Evolutionary conservation across 1,284 basidiomycete genomes (phyloP).

Genomic region (Puccinia coronata): DNA sequence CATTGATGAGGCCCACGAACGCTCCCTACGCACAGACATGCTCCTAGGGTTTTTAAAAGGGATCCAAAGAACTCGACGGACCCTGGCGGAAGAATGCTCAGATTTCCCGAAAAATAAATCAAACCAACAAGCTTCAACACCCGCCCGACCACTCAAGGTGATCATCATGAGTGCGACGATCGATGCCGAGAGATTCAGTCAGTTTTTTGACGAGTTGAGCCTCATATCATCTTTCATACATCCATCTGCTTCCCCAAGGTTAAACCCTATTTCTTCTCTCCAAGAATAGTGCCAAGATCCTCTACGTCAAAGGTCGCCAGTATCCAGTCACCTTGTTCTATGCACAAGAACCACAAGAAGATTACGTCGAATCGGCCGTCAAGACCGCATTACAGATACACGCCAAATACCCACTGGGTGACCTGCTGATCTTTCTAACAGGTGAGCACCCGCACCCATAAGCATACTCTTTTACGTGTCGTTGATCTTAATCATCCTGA

Average conservation of each 20-base stretch:
- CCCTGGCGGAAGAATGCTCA: slow-evolving; percentile 63
- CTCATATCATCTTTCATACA: background rate
- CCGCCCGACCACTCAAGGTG: slow-evolving; percentile 69
- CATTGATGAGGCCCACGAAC: slow-evolving; percentile 96
- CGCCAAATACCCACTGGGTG: slow-evolving; percentile 73
- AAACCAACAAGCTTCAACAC: slow-evolving; percentile 53
- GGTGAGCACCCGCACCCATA: slow-evolving; percentile 61
- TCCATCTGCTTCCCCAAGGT: background rate
- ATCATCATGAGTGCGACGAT: slow-evolving; percentile 97
- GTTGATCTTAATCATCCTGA: slow-evolving; percentile 1
- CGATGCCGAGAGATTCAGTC: slow-evolving; percentile 88
- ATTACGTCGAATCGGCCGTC: slow-evolving; percentile 86
- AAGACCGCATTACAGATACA: slow-evolving; percentile 91
- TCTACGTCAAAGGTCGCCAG: slow-evolving; percentile 90
- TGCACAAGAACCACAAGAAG: slow-evolving; percentile 70
- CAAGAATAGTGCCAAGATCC: slow-evolving; percentile 70
- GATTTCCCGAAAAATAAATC: slow-evolving; percentile 59
- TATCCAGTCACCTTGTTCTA: slow-evolving; percentile 73
- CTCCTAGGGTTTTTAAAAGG: slow-evolving; percentile 83
- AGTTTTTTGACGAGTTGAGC: slow-evolving; percentile 74
- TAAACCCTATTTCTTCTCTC: background rate
- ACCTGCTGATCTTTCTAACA: slow-evolving; percentile 90
- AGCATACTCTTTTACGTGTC: background rate
- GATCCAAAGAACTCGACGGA: slow-evolving; percentile 59
- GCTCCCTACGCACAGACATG: slow-evolving; percentile 89